phyloP scores from a whole-genome alignment of 2,329 filamentous ascomycete species.

The Colletotrichum sp. region DNA sequence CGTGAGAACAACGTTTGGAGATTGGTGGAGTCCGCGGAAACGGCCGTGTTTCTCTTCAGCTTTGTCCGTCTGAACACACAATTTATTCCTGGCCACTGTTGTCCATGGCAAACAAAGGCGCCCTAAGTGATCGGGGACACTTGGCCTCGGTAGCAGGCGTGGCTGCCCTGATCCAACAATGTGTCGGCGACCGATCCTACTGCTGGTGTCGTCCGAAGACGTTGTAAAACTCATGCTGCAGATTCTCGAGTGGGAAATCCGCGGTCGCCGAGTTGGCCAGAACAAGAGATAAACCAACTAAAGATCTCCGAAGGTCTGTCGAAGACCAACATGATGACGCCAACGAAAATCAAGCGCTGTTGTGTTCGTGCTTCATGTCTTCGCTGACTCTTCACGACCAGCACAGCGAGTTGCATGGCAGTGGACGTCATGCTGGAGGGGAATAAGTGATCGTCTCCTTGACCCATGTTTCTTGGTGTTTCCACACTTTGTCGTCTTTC shows the following conservation, averaged over 20 bases:
- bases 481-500: not conserved
- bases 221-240: not conserved
- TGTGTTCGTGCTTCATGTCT: not conserved
- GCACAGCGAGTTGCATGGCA: not conserved
- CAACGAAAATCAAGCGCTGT: not conserved
- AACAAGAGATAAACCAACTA: not conserved
- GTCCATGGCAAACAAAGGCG: not conserved
- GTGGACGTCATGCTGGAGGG: not conserved
- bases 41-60: not conserved
- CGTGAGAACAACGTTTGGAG: not conserved
- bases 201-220: not conserved
- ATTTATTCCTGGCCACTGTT: not conserved
- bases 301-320: not conserved
- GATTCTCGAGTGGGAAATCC: not conserved
- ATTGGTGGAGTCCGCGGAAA: not conserved
- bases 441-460: not conserved
- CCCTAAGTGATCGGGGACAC: not conserved
- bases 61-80: not conserved
- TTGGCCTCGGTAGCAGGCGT: not conserved
- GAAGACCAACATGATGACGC: not conserved
- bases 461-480: not conserved
- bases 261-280: not conserved
- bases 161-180: not conserved
- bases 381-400: not conserved
- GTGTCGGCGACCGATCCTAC: not conserved